Base-by-base conservation (phyloP, 495 filamentous ascomycete species). In the Podospora anserina region DNA sequence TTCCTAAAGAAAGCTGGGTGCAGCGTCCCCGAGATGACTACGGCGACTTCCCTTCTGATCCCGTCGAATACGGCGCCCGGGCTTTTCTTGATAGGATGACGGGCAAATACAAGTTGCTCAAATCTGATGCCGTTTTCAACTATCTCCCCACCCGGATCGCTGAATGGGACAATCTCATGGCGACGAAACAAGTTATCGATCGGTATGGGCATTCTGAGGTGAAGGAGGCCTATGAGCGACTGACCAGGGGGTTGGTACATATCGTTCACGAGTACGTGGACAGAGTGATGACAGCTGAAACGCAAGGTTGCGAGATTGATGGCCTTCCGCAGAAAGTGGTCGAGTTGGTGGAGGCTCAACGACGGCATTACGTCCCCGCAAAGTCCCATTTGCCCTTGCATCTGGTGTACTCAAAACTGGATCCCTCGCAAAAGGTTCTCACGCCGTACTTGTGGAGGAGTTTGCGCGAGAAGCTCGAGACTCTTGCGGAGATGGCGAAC, bases 121-220 rank as follows among this genome's bases (percentile, higher is more conserved):
- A 26, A 5, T 74, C 72, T 4, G 65, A 75, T 30, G 7, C 53
- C 0, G 70, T 72, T 13, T 72, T 78, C 30, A 62, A 65, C 20
- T 28, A 9, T 19, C 59, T 76, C 6, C 11, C 16, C 30, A 15
- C 13, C 9, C 39, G 19, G 9, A 67, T 70, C n/a, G 4, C 6
- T 0, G 61, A 75, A 55, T 79, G 77, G 76, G 55, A 63, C 0
- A 65, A 54, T n/a, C 54, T 76, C 5, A 11, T 34, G n/a, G 11
- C 61, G 13, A 19, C 67, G 15, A 67, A 58, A n/a, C 26, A 61
- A 0, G 18, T 64, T 26, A 66, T 69, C 5, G 44, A 53, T 4
- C 39, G 9, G 15, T 49, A 11, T 49, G 44, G 20, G 0, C 15
- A 2, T 27, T 6, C 83, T 88, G 66, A 54, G 5, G 90, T 89